These are phyloP conservation scores for Ophiostoma sp. DNA, from an alignment of 2,329 filamentous ascomycete genomes.

Conservation along the genomic window DNA sequence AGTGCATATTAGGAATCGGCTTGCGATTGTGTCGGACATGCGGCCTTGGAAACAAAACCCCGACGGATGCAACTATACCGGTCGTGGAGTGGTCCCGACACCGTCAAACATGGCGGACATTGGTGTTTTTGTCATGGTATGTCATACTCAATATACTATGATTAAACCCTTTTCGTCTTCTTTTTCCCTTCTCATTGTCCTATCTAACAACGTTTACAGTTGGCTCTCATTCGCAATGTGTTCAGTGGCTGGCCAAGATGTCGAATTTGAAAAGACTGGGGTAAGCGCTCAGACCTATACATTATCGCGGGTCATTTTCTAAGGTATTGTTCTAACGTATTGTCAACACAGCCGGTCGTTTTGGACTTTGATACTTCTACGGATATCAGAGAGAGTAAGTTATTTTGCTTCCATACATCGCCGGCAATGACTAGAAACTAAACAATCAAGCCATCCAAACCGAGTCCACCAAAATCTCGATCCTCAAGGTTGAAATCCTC, in stretches of 20 bases:
- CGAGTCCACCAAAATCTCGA: slow-evolving; percentile 36
- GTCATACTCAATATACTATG: background rate
- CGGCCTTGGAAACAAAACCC: slow-evolving; percentile 28
- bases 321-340: background rate
- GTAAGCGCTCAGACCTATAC: slow-evolving; percentile 23
- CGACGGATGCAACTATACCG: slow-evolving; percentile 20
- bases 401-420: background rate
- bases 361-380: slow-evolving; percentile 32
- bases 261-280: slow-evolving; percentile 28
- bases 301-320: background rate
- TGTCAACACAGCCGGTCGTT: slow-evolving; percentile 29
- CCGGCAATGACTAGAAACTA: background rate
- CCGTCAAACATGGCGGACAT: slow-evolving; percentile 35
- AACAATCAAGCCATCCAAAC: slow-evolving; percentile 33
- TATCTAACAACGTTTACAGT: slow-evolving; percentile 26
- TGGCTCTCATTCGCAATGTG: slow-evolving; percentile 38
- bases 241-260: slow-evolving; percentile 35
- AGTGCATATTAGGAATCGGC: slow-evolving; percentile 32
- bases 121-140: slow-evolving; percentile 37
- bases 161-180: too few relatives aligned
- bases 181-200: background rate
- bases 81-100: slow-evolving; percentile 31
- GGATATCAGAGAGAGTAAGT: slow-evolving; percentile 33
- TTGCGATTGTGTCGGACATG: slow-evolving; percentile 34
- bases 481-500: slow-evolving; percentile 37